A percentile compares a stretch with the other conserved stretches of the same genome.
Conservation (phyloP, 495 filamentous ascomycete genomes). For the Hypoxylon cercidicola region DNA sequence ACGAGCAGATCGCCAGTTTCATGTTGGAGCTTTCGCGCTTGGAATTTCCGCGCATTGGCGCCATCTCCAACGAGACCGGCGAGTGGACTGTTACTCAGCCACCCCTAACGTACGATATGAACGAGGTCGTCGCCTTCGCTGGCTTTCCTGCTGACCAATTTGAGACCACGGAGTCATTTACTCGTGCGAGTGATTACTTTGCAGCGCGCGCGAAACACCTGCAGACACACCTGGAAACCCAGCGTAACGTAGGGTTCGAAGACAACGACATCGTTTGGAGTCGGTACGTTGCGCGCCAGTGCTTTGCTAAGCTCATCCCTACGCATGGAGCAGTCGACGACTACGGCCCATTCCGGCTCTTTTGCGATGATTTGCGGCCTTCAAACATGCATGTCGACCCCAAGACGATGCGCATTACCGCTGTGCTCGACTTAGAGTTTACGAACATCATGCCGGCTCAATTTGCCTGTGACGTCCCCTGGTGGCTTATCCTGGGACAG, state of each 20-base stretch:
- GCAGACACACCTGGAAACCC: conserved; percentile 48
- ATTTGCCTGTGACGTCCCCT: conserved; percentile 56
- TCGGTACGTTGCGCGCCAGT: conserved; percentile 54
- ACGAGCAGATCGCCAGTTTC: conserved; percentile 52
- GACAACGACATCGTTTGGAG: conserved; percentile 46
- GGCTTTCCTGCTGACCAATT: conserved; percentile 48
- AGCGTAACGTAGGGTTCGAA: conserved; percentile 52
- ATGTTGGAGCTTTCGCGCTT: conserved; percentile 54
- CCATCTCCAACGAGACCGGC: conserved; percentile 47
- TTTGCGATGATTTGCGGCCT: conserved; percentile 56
- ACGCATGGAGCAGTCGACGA: conserved; percentile 49
- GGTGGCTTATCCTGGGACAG: conserved; percentile 54
- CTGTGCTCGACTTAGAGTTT: conserved; percentile 57
- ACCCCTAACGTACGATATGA: conserved; percentile 55
- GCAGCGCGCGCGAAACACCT: conserved; percentile 47
- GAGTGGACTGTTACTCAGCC: conserved; percentile 47
- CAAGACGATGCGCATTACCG: conserved; percentile 53
- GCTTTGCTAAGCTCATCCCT: conserved; percentile 50
- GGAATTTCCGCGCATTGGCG: conserved; percentile 49
- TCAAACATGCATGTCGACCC: conserved; percentile 55
- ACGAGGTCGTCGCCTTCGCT: conserved; percentile 52
- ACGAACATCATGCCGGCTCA: conserved; percentile 55
- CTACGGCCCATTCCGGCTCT: conserved; percentile 52
- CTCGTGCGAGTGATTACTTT: conserved; percentile 51
- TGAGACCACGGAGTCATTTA: conserved; percentile 47